Evolutionary conservation across 2,329 filamentous ascomycete species (phyloP).

Genomic region (Juglanconis sp.): DNA sequence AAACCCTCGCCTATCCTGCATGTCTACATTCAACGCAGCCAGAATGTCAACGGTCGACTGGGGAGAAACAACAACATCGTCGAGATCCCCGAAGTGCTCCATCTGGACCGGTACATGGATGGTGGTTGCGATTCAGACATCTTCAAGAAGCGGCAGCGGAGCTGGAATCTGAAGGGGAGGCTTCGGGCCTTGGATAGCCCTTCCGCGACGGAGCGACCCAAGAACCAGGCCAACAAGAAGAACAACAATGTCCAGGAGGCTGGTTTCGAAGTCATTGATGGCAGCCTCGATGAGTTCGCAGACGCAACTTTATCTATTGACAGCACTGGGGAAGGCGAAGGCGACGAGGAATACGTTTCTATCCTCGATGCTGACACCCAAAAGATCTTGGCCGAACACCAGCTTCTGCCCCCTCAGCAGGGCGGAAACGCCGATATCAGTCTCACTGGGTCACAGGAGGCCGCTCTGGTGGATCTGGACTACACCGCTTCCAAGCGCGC

Average conservation of each 20-base stretch:
- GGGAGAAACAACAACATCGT: conserved; percentile 74
- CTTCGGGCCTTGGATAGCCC: conserved; percentile 50
- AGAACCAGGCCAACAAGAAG: not conserved
- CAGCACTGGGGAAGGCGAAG: conserved; percentile 6
- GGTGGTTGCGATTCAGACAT: conserved; percentile 57
- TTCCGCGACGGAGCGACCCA: not conserved
- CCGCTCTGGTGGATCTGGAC: conserved; percentile 1
- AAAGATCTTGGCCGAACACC: conserved; percentile 30
- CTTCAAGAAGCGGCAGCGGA: conserved; percentile 61
- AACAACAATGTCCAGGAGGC: conserved; percentile 4
- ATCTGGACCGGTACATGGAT: conserved; percentile 85
- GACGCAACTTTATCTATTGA: conserved; percentile 10
- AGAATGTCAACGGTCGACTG: conserved; percentile 56
- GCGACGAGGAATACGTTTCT: conserved; percentile 18
- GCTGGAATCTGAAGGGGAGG: conserved; percentile 71
- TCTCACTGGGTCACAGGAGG: not conserved
- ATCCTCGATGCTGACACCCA: conserved; percentile 19
- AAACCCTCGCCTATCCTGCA: conserved; percentile 82
- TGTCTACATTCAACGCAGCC: conserved; percentile 81
- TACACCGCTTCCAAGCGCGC: conserved; percentile 6
- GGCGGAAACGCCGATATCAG: not conserved
- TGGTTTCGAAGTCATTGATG: conserved; percentile 13
- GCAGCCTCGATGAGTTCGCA: conserved; percentile 2
- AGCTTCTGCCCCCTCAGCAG: conserved; percentile 25
- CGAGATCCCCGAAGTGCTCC: conserved; percentile 75